A percentile compares a stretch with the other conserved stretches of the same genome.
phyloP scores from a whole-genome alignment of 2,329 filamentous ascomycete genomes.

The Hypoxylon sp. region DNA sequence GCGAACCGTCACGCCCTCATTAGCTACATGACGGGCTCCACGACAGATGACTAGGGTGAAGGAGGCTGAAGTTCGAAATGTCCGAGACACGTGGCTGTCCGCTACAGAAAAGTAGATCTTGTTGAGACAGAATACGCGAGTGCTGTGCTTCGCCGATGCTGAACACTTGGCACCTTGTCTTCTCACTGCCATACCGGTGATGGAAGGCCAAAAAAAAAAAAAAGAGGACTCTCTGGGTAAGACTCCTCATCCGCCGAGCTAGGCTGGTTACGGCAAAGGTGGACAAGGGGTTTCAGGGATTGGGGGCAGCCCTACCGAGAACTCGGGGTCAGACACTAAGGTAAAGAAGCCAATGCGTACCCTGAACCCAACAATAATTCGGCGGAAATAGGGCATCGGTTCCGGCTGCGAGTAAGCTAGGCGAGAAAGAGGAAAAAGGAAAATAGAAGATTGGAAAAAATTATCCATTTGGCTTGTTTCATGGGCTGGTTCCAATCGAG shows the following conservation, averaged over 20 bases:
- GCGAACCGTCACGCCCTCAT: conserved; percentile 13
- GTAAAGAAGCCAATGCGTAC: conserved; percentile 24
- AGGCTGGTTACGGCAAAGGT: conserved; percentile 27
- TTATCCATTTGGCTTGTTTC: conserved; percentile 33
- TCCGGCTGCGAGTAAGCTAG: conserved; percentile 36
- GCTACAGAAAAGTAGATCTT: conserved; percentile 29
- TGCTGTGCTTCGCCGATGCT: conserved; percentile 22
- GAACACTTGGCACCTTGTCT: conserved; percentile 37
- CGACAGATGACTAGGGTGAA: conserved; percentile 21
- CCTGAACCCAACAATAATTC: conserved; percentile 5
- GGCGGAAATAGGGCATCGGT: conserved; percentile 21
- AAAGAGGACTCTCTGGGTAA: not conserved
- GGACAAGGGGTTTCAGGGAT: not conserved
- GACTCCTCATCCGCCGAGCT: conserved; percentile 10
- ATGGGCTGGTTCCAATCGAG: conserved; percentile 40
- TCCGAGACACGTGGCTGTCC: conserved; percentile 43
- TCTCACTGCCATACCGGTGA: conserved; percentile 10
- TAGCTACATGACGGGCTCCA: conserved; percentile 24
- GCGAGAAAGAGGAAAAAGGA: conserved; percentile 32
- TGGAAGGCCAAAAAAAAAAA: not conserved
- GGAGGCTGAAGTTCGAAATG: conserved; percentile 40
- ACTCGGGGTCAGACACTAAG: conserved; percentile 25
- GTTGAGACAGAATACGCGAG: conserved; percentile 21
- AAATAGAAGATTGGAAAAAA: conserved; percentile 39
- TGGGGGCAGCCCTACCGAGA: conserved; percentile 29